Evolutionary conservation across 106 monocot species (phyloP).

Genomic region (Phalaenopsis aphrodite): DNA sequence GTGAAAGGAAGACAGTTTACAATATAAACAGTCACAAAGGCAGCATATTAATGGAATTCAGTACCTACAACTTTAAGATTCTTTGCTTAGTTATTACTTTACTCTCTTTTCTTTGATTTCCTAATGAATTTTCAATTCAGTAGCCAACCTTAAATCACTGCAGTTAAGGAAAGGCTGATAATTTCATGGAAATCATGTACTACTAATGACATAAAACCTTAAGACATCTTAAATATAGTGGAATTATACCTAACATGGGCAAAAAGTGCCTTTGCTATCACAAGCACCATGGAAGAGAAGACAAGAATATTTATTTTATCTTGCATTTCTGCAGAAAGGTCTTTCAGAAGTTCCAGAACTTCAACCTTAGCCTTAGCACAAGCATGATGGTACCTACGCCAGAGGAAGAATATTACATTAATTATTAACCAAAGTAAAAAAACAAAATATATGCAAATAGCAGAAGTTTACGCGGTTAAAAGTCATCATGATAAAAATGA

Average conservation of each 20-base stretch:
- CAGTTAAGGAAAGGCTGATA: neutral
- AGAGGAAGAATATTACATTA: neutral
- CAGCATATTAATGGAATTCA: neutral
- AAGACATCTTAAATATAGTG: neutral
- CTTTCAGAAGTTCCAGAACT: constrained; percentile 70
- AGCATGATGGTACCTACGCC: constrained; percentile 78
- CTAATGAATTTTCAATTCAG: neutral
- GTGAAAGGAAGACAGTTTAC: neutral
- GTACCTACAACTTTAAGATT: neutral
- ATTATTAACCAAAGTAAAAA: neutral
- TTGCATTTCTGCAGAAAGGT: constrained; percentile 79
- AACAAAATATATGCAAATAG: neutral
- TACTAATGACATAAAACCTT: neutral
- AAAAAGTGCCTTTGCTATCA: constrained; percentile 85
- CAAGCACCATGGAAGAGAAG: constrained; percentile 76
- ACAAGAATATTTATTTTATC: constrained; percentile 72
- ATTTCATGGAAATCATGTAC: neutral
- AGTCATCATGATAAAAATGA: neutral
- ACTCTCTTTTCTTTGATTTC: neutral
- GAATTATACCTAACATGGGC: constrained; percentile 72
- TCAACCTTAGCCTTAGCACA: constrained; percentile 55
- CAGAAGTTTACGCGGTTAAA: neutral
- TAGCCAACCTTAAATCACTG: neutral
- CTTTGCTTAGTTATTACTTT: neutral
- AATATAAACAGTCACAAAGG: neutral